Evolutionary conservation across 805 yeast species (phyloP).

Genomic region (Yarrowia sp.): DNA sequence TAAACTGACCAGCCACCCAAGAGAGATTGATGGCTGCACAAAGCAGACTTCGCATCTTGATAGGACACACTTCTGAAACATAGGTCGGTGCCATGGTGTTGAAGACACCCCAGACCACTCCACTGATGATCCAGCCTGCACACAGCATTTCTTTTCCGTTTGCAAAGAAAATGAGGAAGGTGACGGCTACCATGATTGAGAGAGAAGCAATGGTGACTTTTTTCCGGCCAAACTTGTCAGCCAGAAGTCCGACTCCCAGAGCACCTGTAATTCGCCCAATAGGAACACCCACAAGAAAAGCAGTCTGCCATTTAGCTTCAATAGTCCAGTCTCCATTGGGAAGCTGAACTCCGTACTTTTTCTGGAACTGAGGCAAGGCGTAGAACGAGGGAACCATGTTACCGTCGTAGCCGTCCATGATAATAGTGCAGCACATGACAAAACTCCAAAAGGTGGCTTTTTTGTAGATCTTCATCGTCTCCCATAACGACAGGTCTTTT

Average conservation of each 20-base stretch:
- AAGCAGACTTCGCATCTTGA: constrained; percentile 58
- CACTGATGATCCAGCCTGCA: constrained; percentile 53
- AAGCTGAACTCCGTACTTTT: constrained; percentile 51
- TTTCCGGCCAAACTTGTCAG: constrained; percentile 58
- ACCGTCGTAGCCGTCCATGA: constrained; percentile 61
- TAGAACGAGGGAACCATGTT: constrained; percentile 54
- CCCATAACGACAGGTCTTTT: constrained; percentile 2
- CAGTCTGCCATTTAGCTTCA: constrained; percentile 47
- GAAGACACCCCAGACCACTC: constrained; percentile 64
- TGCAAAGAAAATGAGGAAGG: constrained; percentile 53
- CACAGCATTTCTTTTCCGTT: constrained; percentile 51
- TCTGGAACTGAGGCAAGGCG: constrained; percentile 56
- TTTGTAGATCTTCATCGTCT: constrained; percentile 48
- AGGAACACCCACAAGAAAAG: constrained; percentile 47
- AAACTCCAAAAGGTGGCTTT: constrained; percentile 58
- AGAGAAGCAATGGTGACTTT: constrained; percentile 45
- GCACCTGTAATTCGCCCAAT: constrained; percentile 59
- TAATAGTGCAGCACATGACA: constrained; percentile 54
- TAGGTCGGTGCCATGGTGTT: constrained; percentile 60
- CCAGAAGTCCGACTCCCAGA: constrained; percentile 54
- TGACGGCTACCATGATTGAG: constrained; percentile 47
- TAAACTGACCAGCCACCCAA: constrained; percentile 65
- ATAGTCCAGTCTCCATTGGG: constrained; percentile 29
- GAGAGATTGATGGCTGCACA: constrained; percentile 60
- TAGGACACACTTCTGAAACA: constrained; percentile 65